phyloP scores from a whole-genome alignment of 2,329 filamentous ascomycete species.

The Aspergillus sp. region DNA sequence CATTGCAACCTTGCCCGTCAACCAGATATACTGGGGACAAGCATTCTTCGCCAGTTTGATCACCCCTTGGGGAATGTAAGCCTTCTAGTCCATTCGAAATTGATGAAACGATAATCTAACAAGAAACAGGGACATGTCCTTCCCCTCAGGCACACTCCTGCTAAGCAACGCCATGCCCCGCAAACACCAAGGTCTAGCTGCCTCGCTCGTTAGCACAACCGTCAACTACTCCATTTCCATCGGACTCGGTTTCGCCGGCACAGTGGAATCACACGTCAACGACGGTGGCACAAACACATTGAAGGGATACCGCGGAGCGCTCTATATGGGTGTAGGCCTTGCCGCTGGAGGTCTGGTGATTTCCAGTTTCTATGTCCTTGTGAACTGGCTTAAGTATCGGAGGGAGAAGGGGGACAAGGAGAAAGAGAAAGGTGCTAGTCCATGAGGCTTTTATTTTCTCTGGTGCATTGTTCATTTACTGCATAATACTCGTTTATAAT shows the following conservation, averaged over 20 bases:
- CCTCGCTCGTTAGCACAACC: conserved; percentile 55
- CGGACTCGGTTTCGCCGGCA: conserved; percentile 57
- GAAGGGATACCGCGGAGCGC: conserved; percentile 34
- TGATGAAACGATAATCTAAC: not conserved
- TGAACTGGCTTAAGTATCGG: not conserved
- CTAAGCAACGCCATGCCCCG: conserved; percentile 47
- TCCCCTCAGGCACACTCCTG: conserved; percentile 56
- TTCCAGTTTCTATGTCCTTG: not conserved
- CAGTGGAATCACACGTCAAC: conserved; percentile 50
- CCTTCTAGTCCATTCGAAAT: not conserved
- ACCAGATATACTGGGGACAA: conserved; percentile 39
- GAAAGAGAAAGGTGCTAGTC: too few species aligned
- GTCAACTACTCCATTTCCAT: conserved; percentile 64
- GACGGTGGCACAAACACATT: conserved; percentile 31
- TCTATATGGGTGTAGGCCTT: conserved; percentile 36
- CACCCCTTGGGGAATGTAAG: conserved; percentile 23
- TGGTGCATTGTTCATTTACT: too few species aligned
- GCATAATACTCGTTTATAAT: too few species aligned
- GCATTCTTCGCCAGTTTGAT: conserved; percentile 23
- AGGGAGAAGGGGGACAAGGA: not conserved
- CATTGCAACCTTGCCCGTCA: conserved; percentile 32
- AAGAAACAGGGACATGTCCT: conserved; percentile 50
- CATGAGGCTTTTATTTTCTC: too few species aligned
- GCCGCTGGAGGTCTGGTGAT: not conserved
- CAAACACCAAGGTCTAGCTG: conserved; percentile 47